A percentile compares a stretch with the other conserved stretches of the same genome.
phyloP scores from a whole-genome alignment of 768 basidiomycete species.

The Tephrocybe sp. region DNA sequence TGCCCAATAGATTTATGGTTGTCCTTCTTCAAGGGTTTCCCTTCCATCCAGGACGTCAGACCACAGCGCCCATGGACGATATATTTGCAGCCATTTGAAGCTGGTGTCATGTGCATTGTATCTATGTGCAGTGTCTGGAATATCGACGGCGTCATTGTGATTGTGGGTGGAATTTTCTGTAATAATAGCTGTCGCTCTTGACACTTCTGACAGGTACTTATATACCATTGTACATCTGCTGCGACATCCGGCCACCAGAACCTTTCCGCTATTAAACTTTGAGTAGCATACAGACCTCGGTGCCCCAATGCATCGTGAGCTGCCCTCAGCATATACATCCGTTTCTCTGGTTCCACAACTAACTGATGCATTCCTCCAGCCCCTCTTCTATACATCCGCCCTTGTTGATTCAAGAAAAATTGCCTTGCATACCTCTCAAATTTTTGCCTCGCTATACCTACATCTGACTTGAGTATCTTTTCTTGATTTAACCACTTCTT shows the following conservation, averaged over 20 bases:
- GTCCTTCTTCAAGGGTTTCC: too few relatives aligned
- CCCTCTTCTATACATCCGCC: conserved; percentile 4
- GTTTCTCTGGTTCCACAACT: conserved; percentile 13
- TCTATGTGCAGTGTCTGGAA: conserved; percentile 28
- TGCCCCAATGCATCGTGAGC: conserved; percentile 24
- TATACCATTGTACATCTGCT: conserved; percentile 28
- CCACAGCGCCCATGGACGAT: conserved; percentile 26
- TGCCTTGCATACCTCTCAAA: background rate
- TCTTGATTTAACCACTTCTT: too few relatives aligned
- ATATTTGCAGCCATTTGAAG: conserved; percentile 20
- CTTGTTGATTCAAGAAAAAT: background rate
- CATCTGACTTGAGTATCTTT: too few relatives aligned
- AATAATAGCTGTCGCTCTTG: conserved; percentile 23
- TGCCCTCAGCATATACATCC: conserved; percentile 19
- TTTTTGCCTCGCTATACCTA: too few relatives aligned
- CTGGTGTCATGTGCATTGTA: conserved; percentile 26
- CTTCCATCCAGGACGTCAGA: conserved; percentile 22
- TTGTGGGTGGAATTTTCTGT: conserved; percentile 26
- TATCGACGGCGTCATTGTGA: conserved; percentile 22
- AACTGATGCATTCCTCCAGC: conserved; percentile 19
- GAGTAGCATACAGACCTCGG: conserved; percentile 9
- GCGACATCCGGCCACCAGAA: conserved; percentile 25
- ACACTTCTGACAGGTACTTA: conserved; percentile 32
- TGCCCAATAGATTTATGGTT: too few relatives aligned
- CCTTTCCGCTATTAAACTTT: conserved; percentile 1